Percentiles rank a stretch among this genome's conserved stretches.
Conservation (phyloP, 345 rosid species). For the Salix brachista region DNA sequence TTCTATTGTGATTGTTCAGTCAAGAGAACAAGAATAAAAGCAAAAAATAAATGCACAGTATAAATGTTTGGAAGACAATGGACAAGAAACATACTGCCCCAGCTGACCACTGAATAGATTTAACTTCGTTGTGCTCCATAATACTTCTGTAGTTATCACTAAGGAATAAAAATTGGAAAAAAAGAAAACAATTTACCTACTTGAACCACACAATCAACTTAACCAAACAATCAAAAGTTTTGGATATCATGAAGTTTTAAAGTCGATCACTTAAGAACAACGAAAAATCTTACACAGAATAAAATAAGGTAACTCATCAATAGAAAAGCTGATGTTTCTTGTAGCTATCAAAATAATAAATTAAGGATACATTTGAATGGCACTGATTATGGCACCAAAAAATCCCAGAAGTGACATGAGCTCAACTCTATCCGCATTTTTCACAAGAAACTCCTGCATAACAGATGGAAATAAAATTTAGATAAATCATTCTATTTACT, state of each 20-base stretch:
- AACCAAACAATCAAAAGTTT: background rate
- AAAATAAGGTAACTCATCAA: background rate
- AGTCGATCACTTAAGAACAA: background rate
- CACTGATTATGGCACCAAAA: conserved; percentile 75
- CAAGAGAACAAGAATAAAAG: background rate
- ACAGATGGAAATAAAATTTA: background rate
- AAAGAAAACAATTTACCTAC: background rate
- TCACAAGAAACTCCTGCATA: conserved; percentile 49
- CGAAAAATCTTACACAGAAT: background rate
- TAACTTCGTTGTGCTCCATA: conserved; percentile 69
- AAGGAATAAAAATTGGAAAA: conserved; percentile 31
- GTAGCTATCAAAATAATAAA: conserved; percentile 6
- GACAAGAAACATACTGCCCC: conserved; percentile 54
- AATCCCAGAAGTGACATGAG: conserved; percentile 76
- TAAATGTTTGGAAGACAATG: background rate
- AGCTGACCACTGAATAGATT: conserved; percentile 78
- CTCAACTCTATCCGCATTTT: conserved; percentile 74
- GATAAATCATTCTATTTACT: background rate
- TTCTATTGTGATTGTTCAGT: background rate
- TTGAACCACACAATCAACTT: background rate
- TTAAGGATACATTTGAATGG: conserved; percentile 88
- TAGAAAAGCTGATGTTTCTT: background rate
- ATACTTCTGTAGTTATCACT: conserved; percentile 50
- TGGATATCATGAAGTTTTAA: background rate
- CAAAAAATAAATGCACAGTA: background rate